phyloP scores from a whole-genome alignment of 2,329 filamentous ascomycete species.

The Tolypocladium endophyticum region DNA sequence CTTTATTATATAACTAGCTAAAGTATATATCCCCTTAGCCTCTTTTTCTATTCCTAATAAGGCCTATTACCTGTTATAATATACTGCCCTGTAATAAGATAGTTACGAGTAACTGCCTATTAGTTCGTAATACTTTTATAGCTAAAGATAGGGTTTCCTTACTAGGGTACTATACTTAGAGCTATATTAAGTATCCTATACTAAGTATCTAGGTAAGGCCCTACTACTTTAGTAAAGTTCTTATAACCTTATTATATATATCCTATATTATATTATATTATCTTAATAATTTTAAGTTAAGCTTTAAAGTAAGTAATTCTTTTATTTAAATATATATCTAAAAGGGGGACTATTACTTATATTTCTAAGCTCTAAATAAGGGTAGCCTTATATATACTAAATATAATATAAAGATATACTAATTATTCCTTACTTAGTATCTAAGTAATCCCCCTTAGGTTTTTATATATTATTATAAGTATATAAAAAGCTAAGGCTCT shows the following conservation, averaged over 20 bases:
- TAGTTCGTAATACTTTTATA: no score
- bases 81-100: no score
- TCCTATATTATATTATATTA: not conserved
- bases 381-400: not conserved
- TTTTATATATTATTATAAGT: not conserved
- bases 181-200: not conserved
- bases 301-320: not conserved
- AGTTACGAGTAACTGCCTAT: no score
- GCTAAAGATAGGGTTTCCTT: no score
- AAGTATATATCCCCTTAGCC: no score
- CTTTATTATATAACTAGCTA: no score
- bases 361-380: not conserved
- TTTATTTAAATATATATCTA: not conserved
- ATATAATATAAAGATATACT: not conserved
- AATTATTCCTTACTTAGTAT: not conserved
- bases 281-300: not conserved
- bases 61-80: no score
- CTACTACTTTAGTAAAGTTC: not conserved
- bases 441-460: not conserved
- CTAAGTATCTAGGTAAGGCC: no score
- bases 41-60: no score
- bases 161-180: not conserved
- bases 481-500: not conserved
- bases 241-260: no score
- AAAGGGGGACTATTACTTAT: not conserved